A percentile compares a stretch with the other conserved stretches of the same genome.
phyloP scores from a whole-genome alignment of 768 basidiomycete species.

The Tylopilus balloui region DNA sequence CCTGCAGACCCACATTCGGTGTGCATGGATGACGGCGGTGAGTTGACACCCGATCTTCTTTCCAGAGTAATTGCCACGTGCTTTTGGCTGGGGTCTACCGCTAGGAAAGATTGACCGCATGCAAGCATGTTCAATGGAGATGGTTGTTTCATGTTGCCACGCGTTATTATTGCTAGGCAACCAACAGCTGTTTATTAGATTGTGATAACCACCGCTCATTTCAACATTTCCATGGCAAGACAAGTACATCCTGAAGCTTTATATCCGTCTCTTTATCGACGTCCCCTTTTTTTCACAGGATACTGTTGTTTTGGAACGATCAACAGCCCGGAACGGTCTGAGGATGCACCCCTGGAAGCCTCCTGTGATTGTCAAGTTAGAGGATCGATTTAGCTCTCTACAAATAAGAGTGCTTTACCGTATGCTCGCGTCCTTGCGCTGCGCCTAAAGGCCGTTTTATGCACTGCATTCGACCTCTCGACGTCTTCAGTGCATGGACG shows the following conservation, averaged over 20 bases:
- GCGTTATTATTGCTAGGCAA: background rate
- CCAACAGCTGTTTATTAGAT: background rate
- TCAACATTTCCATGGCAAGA: conserved; percentile 1
- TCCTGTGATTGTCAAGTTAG: background rate
- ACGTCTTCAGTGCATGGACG: background rate
- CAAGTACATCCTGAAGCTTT: background rate
- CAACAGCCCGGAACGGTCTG: background rate
- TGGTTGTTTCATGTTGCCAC: background rate
- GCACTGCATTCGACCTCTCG: background rate
- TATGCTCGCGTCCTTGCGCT: background rate
- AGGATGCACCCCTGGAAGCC: background rate
- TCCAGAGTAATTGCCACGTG: conserved; percentile 8
- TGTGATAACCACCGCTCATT: background rate
- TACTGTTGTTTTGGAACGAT: background rate
- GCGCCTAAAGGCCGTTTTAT: background rate
- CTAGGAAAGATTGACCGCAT: background rate
- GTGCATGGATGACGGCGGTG: background rate
- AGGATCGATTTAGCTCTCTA: background rate
- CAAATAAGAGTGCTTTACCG: background rate
- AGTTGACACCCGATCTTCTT: background rate
- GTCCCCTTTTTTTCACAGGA: background rate
- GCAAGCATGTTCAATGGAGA: background rate
- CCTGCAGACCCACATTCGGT: background rate
- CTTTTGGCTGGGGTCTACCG: background rate
- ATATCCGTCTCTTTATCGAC: conserved; percentile 2